Base-by-base conservation (phyloP, 2,329 filamentous ascomycete species). In the Phialophora macrospora region DNA sequence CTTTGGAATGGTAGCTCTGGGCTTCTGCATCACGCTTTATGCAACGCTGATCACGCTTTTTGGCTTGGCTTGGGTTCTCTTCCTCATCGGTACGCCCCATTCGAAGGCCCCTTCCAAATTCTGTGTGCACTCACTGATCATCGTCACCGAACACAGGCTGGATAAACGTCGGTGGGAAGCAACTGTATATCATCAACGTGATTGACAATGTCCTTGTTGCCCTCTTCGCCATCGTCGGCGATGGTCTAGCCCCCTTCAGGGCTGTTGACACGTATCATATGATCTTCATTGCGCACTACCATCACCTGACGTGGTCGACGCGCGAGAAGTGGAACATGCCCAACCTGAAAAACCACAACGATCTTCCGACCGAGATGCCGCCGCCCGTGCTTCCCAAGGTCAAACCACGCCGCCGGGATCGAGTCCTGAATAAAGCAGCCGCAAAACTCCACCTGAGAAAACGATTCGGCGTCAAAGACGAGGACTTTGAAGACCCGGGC, bases 171-270 rank as follows among this genome's bases (percentile, higher is more conserved):
- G 56, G 56, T 8, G 56, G 56, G 14, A 46, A 59, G 56, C 56
- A 59, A 59, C 24, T 59, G 22, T 59, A 59, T 32, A 22, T 59
- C 56, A 48, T 59, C 38, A 48, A 59, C 26, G 56, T 59, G 56
- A 59, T 59, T 34, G 56, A 59, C 28, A 59, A 59, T 48, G 56
- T 59, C 41, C 56, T 59, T 20, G 56, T 59, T 5, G 56, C 56
- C 12, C 56, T 59, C 56, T 59, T 59, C 41, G 56, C 56, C 56
- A 59, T 59, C 41, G 56, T 59, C 56, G 56, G 56, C 56, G 56
- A 59, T 14, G 56, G 56, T 41, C 34, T 59, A 2, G 56, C 56
- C 56, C 56, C 56, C 24, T 59, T 59, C 56, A 8, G 56, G 41
- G 56, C 56, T 14, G 56, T 59, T 9, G 56, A 59, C 56, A 59